Conservation (phyloP, 306 rosid species). For the Morella rubra region DNA sequence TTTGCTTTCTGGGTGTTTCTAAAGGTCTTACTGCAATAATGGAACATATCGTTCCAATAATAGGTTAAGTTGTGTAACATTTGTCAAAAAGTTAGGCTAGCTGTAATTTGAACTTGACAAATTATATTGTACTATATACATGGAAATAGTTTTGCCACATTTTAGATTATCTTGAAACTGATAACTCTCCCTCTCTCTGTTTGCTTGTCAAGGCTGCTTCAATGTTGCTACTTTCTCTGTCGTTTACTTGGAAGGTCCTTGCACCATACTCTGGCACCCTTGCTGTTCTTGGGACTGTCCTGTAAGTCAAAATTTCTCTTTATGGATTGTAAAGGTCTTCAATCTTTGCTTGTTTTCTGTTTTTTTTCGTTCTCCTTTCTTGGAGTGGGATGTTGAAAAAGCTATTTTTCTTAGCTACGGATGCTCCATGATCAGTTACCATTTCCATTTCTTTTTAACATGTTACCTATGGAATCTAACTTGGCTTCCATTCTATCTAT, state of each 20-base stretch:
- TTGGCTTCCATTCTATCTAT: conserved; percentile 1
- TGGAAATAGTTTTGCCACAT: neutral
- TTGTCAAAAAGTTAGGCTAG: neutral
- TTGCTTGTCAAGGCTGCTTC: conserved; percentile 70
- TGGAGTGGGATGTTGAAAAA: neutral
- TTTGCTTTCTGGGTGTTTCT: neutral
- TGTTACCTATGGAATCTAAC: conserved; percentile 25
- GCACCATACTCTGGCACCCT: conserved; percentile 79
- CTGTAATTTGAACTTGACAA: neutral
- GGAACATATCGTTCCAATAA: neutral
- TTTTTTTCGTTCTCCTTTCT: neutral
- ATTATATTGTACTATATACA: neutral
- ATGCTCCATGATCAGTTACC: neutral
- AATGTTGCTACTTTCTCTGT: conserved; percentile 85
- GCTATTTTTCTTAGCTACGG: neutral
- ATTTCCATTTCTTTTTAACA: conserved; percentile 23
- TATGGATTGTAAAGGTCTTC: neutral
- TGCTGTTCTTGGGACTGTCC: conserved; percentile 88
- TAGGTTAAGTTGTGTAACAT: neutral
- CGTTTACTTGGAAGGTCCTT: conserved; percentile 82
- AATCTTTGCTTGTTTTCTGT: neutral
- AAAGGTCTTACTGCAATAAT: neutral
- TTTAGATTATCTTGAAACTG: conserved; percentile 7
- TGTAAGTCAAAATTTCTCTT: conserved; percentile 54
- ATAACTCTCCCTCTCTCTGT: conserved; percentile 14